These are phyloP conservation scores for Hypholoma sublateritium DNA, from an alignment of 768 basidiomycete species.

Conservation along the genomic window DNA sequence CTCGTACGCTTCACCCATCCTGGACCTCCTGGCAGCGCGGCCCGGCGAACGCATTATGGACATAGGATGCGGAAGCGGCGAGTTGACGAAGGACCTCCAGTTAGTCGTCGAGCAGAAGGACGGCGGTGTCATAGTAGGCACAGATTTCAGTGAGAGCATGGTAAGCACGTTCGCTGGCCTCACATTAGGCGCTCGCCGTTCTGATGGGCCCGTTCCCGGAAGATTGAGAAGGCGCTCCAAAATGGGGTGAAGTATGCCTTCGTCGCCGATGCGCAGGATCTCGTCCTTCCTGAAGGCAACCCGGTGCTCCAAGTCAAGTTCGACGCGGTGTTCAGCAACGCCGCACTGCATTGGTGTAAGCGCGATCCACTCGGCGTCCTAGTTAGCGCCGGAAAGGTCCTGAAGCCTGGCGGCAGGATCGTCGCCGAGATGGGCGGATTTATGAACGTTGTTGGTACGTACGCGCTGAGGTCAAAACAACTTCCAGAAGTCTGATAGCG, in stretches of 20 bases:
- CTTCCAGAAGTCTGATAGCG: no score
- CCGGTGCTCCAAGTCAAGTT: conserved; percentile 39
- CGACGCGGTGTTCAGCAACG: conserved; percentile 80
- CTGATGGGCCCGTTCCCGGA: not conserved
- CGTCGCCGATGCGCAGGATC: conserved; percentile 54
- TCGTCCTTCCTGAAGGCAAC: conserved; percentile 37
- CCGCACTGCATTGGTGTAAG: conserved; percentile 87
- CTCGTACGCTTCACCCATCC: conserved; percentile 51
- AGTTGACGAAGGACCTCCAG: conserved; percentile 63
- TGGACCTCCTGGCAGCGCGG: conserved; percentile 59
- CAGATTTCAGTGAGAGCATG: conserved; percentile 75
- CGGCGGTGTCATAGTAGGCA: conserved; percentile 61
- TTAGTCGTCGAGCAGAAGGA: conserved; percentile 43
- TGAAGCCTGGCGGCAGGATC: conserved; percentile 72
- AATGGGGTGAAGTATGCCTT: conserved; percentile 48
- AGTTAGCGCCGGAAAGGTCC: conserved; percentile 51
- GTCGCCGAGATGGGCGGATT: conserved; percentile 80
- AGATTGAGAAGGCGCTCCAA: conserved; percentile 55
- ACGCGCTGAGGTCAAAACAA: not conserved
- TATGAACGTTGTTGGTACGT: conserved; percentile 67
- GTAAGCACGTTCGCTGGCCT: conserved; percentile 35
- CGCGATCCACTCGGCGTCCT: conserved; percentile 66
- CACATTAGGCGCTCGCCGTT: conserved; percentile 2
- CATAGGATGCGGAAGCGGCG: conserved; percentile 83
- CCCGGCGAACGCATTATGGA: conserved; percentile 74